A percentile compares a stretch with the other conserved stretches of the same genome.
Conservation (phyloP, 2,329 filamentous ascomycete species). For the Fusarium sp. region DNA sequence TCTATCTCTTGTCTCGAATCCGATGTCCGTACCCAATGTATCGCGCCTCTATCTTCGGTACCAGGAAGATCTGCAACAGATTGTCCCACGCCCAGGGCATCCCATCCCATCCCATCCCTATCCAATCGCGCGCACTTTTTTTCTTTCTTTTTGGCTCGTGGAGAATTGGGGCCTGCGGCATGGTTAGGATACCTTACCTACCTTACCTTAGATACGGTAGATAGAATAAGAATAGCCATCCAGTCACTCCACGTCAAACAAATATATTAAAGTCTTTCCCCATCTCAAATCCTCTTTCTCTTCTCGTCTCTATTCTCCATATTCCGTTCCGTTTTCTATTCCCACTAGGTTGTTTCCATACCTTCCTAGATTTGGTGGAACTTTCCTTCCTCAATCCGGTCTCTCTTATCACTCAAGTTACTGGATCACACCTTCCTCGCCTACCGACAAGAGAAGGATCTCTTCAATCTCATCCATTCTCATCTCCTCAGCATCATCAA, state of each 20-base stretch:
- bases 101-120: constrained; percentile 11
- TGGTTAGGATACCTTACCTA: neutral
- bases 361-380: constrained; percentile 21
- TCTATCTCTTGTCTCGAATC: constrained; percentile 28
- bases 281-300: constrained; percentile 10
- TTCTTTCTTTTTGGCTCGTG: constrained; percentile 29
- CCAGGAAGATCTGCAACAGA: constrained; percentile 30
- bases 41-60: constrained; percentile 35
- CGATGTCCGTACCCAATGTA: neutral
- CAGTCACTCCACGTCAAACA: constrained; percentile 12
- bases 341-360: constrained; percentile 26
- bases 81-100: constrained; percentile 30
- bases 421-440: constrained; percentile 12
- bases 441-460: constrained; percentile 15
- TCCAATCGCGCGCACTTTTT: neutral
- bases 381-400: constrained; percentile 28
- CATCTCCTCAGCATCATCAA: neutral
- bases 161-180: constrained; percentile 16
- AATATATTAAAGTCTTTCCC: constrained; percentile 38
- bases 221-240: constrained; percentile 6
- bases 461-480: constrained; percentile 7
- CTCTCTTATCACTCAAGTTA: constrained; percentile 9
- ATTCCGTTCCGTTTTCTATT: constrained; percentile 20
- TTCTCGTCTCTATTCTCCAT: constrained; percentile 14
- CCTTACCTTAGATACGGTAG: constrained; percentile 1